Conservation (phyloP, 2,329 filamentous ascomycete genomes). For the Zymoseptoria ardabiliae region DNA sequence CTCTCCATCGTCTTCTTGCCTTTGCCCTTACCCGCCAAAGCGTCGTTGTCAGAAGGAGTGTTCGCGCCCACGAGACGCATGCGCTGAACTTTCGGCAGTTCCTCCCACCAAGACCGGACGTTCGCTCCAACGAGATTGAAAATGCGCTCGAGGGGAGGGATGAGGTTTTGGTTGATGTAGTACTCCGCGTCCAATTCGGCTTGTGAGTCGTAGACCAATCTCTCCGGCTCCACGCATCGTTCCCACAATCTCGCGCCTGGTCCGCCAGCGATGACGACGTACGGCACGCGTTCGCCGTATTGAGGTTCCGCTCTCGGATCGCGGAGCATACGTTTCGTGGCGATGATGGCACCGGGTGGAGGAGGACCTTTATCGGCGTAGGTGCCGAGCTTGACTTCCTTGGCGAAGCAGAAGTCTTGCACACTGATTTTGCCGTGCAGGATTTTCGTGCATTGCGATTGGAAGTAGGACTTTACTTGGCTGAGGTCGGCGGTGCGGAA, state of each 20-base stretch:
- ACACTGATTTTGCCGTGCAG: slow-evolving; percentile 82
- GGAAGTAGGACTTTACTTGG: slow-evolving; percentile 83
- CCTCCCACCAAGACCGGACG: slow-evolving; percentile 84
- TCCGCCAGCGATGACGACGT: slow-evolving; percentile 83
- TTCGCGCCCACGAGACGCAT: slow-evolving; percentile 52
- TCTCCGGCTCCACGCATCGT: slow-evolving; percentile 81
- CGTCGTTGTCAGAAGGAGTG: slow-evolving; percentile 10
- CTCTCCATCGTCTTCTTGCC: slow-evolving; percentile 69
- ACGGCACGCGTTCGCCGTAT: slow-evolving; percentile 90
- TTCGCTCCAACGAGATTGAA: slow-evolving; percentile 95
- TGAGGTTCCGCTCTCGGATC: slow-evolving; percentile 85
- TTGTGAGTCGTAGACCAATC: slow-evolving; percentile 67
- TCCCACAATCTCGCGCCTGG: slow-evolving; percentile 81
- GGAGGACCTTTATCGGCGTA: slow-evolving; percentile 75
- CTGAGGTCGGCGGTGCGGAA: slow-evolving; percentile 87
- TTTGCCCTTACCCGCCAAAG: slow-evolving; percentile 2
- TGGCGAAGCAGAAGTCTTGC: slow-evolving; percentile 93
- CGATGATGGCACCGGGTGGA: slow-evolving; percentile 83
- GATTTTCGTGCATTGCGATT: slow-evolving; percentile 82
- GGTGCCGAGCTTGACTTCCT: slow-evolving; percentile 81
- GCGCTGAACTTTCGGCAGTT: slow-evolving; percentile 87
- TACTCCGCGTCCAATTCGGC: slow-evolving; percentile 86
- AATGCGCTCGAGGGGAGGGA: slow-evolving; percentile 89
- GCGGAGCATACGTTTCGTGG: slow-evolving; percentile 74
- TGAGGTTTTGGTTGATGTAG: slow-evolving; percentile 92